Conservation (phyloP, 139 green algal genomes). For the Desmodesmus armatus region DNA sequence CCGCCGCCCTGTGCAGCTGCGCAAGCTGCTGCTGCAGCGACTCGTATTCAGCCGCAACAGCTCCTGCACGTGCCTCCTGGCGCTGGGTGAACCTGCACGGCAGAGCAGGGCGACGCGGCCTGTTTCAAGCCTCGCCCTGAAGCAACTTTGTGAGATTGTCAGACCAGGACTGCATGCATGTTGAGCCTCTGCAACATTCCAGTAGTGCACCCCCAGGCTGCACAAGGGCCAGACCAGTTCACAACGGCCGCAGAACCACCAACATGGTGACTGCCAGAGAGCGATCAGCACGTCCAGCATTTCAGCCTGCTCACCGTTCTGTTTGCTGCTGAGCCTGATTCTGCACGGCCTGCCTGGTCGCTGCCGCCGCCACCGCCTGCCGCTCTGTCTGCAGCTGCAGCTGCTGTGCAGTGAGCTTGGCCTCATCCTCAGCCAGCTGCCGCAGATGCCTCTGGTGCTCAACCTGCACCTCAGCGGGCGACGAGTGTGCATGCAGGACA, state of each 20-base stretch:
- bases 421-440: constrained; percentile 58
- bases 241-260: neutral
- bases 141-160: too few species aligned
- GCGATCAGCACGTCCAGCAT: neutral
- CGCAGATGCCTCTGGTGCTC: constrained; percentile 56
- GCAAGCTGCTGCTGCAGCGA: constrained; percentile 1
- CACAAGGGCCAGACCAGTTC: neutral
- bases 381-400: constrained; percentile 46
- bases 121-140: too few species aligned
- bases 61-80: neutral
- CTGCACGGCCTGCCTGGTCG: constrained; percentile 45
- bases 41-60: neutral
- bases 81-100: constrained; percentile 14
- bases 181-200: neutral
- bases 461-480: too few species aligned
- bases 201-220: neutral
- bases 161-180: neutral
- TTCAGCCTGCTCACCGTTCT: constrained; percentile 27
- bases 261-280: neutral
- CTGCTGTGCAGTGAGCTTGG: constrained; percentile 43
- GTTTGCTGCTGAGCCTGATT: constrained; percentile 39
- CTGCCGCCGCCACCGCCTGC: constrained; percentile 24
- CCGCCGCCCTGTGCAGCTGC: constrained; percentile 13
- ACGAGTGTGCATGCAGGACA: too few species aligned
- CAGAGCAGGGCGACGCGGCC: too few species aligned